Evolutionary conservation across 192 early-diverging fungal species (phyloP).

Genomic region (Backusella tuberculispora): DNA sequence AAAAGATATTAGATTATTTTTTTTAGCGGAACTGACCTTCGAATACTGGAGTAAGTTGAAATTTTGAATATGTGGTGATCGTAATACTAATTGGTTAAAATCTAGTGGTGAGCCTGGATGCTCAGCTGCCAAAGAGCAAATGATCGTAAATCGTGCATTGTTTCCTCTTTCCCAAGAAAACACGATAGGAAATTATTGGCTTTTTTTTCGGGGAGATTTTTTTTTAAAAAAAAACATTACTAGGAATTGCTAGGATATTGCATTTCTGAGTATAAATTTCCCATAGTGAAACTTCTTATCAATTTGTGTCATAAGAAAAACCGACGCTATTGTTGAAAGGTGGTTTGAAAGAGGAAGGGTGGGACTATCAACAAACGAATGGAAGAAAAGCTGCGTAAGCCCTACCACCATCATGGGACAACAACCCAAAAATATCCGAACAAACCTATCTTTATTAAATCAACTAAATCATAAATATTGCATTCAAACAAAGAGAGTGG

Average conservation of each 20-base stretch:
- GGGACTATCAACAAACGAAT: background rate
- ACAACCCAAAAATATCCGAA: background rate
- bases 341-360: background rate
- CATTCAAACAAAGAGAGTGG: background rate
- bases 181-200: no score
- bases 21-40: background rate
- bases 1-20: background rate
- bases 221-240: no score
- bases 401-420: background rate
- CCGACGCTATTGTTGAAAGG: background rate
- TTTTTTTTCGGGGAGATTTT: no score
- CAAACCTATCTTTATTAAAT: background rate
- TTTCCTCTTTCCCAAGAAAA: background rate
- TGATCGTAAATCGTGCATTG: background rate
- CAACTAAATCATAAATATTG: conserved; percentile 2
- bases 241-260: no score
- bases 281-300: no score
- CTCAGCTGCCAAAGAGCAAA: background rate
- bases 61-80: background rate
- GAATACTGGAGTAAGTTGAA: conserved; percentile 11
- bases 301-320: background rate
- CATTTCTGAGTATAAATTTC: no score
- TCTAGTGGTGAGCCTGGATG: conserved; percentile 12
- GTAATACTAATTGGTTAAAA: conserved; percentile 2
- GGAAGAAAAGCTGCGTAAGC: background rate